phyloP scores from a whole-genome alignment of 345 rosid genomes.

The Brassica incana region DNA sequence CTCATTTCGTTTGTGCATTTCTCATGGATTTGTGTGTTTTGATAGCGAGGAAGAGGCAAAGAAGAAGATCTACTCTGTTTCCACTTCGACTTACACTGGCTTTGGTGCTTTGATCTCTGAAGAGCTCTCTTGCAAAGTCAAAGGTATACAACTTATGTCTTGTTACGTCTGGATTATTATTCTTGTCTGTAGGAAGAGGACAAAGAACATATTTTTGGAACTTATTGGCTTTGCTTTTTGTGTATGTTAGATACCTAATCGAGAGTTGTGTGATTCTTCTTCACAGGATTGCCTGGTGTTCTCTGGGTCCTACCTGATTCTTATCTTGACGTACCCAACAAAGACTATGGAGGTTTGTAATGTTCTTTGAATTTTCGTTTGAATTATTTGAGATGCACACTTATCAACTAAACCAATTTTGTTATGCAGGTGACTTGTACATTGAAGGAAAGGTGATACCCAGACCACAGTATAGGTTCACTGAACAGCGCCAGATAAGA shows the following conservation, averaged over 20 bases:
- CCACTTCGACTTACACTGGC: conserved; percentile 83
- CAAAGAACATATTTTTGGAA: neutral
- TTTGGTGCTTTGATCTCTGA: conserved; percentile 94
- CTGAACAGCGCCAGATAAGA: conserved; percentile 57
- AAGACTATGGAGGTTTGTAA: conserved; percentile 90
- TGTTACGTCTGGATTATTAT: neutral
- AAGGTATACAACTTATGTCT: conserved; percentile 52
- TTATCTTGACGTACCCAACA: conserved; percentile 91
- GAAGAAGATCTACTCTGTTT: conserved; percentile 95
- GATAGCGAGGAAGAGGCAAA: conserved; percentile 95
- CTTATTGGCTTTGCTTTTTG: neutral
- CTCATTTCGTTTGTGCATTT: neutral
- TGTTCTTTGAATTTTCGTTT: neutral
- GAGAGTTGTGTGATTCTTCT: conserved; percentile 24
- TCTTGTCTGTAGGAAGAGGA: neutral
- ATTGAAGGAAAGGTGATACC: conserved; percentile 86
- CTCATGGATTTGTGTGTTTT: conserved; percentile 10
- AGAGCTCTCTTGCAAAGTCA: conserved; percentile 86
- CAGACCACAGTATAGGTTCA: conserved; percentile 73
- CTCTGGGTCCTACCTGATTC: conserved; percentile 98
- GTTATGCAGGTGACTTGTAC: conserved; percentile 67
- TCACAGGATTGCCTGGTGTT: conserved; percentile 72
- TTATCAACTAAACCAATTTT: neutral
- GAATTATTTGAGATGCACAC: neutral
- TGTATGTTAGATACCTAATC: neutral